Base-by-base conservation (phyloP, 1,284 basidiomycete species). In the Ganoderma boninense region DNA sequence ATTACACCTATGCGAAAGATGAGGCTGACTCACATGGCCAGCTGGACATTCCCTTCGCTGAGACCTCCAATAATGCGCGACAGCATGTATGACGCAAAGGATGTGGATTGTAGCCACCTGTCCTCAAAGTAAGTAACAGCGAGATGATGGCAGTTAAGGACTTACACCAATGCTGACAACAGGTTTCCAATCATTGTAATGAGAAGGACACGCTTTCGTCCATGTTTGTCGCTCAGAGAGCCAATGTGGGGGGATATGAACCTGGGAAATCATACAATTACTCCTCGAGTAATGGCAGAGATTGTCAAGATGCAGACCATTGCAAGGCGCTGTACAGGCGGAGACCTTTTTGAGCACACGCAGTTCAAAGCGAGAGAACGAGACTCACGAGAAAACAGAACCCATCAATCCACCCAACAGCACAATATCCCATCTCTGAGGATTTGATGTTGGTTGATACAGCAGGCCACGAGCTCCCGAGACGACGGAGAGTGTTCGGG, bases 121-220 rank as follows among this genome's bases (percentile, higher is more conserved):
- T 26, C 26, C 60, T 42, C 42, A 43, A 38, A n/a, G 29, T 65
- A 13, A 56, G 29, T 13, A 32, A 35, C n/a, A 44, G 20, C 61
- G 7, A 32, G 67, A 52, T n/a, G 35, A 18, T 14, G 43, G 7
- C 16, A 59, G 0, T 18, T 29, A 13, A 16, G 20, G 7, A 84
- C 93, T 72, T 80, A 95, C 92, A 95, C 86, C 23, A 93, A 73
- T 3, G 95, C 95, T 23, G 94, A 96, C 35, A 95, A 79, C 32
- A 97, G 90, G 78, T 98, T 98, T n/a, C 96, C 96, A 65, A 92
- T 82, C 96, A 98, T 97, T 0, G 92, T 94, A 38, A 91, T 78
- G 52, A 98, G 85, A 2, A 98, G 86, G 26, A 97, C 84, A 26
- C 86, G 89, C 79, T 92, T 95, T 14, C 96, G 90, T 0, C 96